Conservation (phyloP, 148 eudicot species). For the Pharnaceum exiguum region DNA sequence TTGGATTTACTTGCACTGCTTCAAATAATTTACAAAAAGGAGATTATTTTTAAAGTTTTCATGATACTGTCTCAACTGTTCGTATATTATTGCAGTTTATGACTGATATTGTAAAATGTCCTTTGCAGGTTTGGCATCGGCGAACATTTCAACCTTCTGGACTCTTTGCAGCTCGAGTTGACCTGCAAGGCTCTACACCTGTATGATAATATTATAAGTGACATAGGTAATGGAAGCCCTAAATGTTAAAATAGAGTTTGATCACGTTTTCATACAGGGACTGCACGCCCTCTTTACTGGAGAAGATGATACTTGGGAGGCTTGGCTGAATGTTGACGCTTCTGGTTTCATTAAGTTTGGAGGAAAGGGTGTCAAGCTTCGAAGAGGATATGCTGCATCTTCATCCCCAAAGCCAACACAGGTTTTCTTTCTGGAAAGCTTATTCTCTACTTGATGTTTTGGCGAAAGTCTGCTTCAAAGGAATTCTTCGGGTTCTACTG, state of each 20-base stretch:
- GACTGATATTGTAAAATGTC: slow-evolving; percentile 8
- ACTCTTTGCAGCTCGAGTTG: slow-evolving; percentile 95
- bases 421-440: slow-evolving; percentile 27
- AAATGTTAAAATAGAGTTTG: background rate
- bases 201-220: slow-evolving; percentile 36
- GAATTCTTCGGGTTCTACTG: too few species aligned
- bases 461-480: background rate
- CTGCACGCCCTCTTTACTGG: slow-evolving; percentile 91
- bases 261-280: slow-evolving; percentile 44
- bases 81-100: background rate
- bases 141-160: slow-evolving; percentile 95
- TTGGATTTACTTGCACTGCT: too few species aligned
- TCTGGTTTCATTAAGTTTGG: slow-evolving; percentile 72
- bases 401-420: slow-evolving; percentile 86
- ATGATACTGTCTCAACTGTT: background rate
- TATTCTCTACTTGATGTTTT: background rate
- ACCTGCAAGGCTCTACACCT: slow-evolving; percentile 81
- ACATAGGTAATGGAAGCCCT: slow-evolving; percentile 1
- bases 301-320: slow-evolving; percentile 98
- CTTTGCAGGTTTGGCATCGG: slow-evolving; percentile 87
- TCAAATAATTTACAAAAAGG: too few species aligned
- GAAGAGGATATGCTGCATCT: slow-evolving; percentile 92
- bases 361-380: slow-evolving; percentile 64
- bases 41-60: too few species aligned
- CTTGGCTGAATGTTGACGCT: slow-evolving; percentile 82